Base-by-base conservation (phyloP, 2,329 filamentous ascomycete species). In the Neofusicoccum cordaticola region DNA sequence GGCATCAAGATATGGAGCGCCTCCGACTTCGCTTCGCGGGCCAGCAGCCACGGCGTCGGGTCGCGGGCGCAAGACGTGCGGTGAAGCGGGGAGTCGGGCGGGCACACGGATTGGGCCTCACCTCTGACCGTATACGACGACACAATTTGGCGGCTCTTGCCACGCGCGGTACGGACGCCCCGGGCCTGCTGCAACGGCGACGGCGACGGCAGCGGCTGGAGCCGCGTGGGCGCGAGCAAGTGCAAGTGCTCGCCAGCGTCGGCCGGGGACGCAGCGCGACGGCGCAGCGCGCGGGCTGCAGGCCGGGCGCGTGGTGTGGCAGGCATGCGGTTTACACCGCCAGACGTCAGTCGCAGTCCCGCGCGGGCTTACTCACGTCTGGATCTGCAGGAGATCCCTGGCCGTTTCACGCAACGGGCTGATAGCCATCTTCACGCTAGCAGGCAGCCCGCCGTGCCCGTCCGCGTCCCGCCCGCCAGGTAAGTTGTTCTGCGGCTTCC, bases 341-440 rank as follows among this genome's bases (percentile, higher is more conserved):
- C 50, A 52, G 50, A 52, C 31, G 50, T 52, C 50, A 39, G 8
- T 15, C 27, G 13, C 15, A 19, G 13, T 22, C 34, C 27, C 27
- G 27, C 27, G 27, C 27, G 27, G 27, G 27, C 27, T 31, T 5
- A 7, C 27, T 31, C 27, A 7, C 27, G 27, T 31, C 4, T 9
- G 4, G 58, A 62, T 62, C 58, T 62, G 58, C 58, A 62, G 58
- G 58, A 62, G 58, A 62, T 62, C 58, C 57, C 58, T 62, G 58
- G 58, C 58, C 45, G 58, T 62, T 62, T 62, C 58, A 62, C 45
- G 37, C 35, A 39, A 56, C 50, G 50, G 35, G 35, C 50, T 60
- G 27, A 15, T 19, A 34, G 15, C 47, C 58, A 27, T 62, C 58
- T 41, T 39, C 58, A 51, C 45, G 58, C 58, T 62, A 51, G 19